Base-by-base conservation (phyloP, 495 filamentous ascomycete species). In the Tuber calosporum region DNA sequence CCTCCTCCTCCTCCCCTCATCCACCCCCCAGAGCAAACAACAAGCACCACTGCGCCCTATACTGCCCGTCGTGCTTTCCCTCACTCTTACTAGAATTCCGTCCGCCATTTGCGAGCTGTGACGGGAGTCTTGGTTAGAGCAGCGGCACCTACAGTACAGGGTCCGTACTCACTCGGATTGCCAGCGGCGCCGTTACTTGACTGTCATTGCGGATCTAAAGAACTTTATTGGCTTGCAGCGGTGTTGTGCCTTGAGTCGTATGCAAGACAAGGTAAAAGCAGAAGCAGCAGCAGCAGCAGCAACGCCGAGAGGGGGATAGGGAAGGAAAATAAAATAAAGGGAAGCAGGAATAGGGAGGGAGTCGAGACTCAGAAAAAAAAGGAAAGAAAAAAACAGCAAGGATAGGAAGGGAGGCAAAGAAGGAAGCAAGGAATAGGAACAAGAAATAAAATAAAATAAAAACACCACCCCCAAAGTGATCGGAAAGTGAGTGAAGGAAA, bases 221-320 rank as follows among this genome's bases (percentile, higher is more conserved):
- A 78, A 77, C 70, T 77, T 77, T 77, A 78, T 78, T 78, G 76
- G 76, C 75, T 71, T 78, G 75, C 76, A 78, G 76, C 69, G 73
- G 75, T 77, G 74, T 74, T 67, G 73, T 75, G 75, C 73, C 68
- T 75, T 71, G 69, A 77, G 75, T 75, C 62, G 66, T 66, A 77
- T 78, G 76, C 76, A 73, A 71, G 76, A 67, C 76, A 69, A 73
- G 68, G 53, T 62, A 30, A 62, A 62, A 62, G 53, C 53, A 62
- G 53, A 62, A 62, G 53, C 53, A 62, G n/a, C 26, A 62, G 53
- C 53, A 62, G n/a, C 26, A 62, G 53, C 53, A 62, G 53, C n/a
- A 30, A 62, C 53, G 26, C 53, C 53, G 53, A 26, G 53, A 30
- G 53, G 53, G 11, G 53, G 53, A 62, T 62, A 30, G 26, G n/a